phyloP scores from a whole-genome alignment of 495 filamentous ascomycete genomes.

The Letharia lupina region DNA sequence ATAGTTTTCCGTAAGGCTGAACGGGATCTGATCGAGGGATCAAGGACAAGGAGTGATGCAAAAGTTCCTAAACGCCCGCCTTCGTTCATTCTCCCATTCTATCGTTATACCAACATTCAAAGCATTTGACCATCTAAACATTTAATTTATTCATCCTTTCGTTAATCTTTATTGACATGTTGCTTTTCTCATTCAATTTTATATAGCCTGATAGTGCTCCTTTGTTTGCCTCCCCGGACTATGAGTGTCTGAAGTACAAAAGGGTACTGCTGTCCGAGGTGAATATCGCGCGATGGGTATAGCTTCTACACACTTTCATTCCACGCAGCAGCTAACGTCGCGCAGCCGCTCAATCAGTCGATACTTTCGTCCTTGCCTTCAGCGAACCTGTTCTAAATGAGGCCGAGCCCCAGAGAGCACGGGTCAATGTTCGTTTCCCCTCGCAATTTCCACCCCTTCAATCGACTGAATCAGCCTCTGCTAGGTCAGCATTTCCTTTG shows the following conservation, averaged over 20 bases:
- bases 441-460: background rate
- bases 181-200: background rate
- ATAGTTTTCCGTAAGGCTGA: too few species aligned
- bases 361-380: constrained; percentile 24
- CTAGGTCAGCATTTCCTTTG: constrained; percentile 58
- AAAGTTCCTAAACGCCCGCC: too few species aligned
- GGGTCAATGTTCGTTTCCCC: constrained; percentile 26
- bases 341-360: constrained; percentile 22
- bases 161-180: background rate
- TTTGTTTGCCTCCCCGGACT: background rate
- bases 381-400: constrained; percentile 8
- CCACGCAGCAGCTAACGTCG: background rate
- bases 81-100: too few species aligned
- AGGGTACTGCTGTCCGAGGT: background rate
- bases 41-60: too few species aligned
- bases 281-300: constrained; percentile 9
- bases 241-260: background rate
- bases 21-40: too few species aligned
- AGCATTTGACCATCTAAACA: too few species aligned
- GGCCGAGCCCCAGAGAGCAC: constrained; percentile 1
- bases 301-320: background rate
- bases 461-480: constrained; percentile 3
- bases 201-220: background rate
- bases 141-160: background rate
- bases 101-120: too few species aligned